A percentile compares a stretch with the other conserved stretches of the same genome.
Evolutionary conservation across 176 grass and related monocot species (phyloP).

Genomic region (Phoenix roebelenii): DNA sequence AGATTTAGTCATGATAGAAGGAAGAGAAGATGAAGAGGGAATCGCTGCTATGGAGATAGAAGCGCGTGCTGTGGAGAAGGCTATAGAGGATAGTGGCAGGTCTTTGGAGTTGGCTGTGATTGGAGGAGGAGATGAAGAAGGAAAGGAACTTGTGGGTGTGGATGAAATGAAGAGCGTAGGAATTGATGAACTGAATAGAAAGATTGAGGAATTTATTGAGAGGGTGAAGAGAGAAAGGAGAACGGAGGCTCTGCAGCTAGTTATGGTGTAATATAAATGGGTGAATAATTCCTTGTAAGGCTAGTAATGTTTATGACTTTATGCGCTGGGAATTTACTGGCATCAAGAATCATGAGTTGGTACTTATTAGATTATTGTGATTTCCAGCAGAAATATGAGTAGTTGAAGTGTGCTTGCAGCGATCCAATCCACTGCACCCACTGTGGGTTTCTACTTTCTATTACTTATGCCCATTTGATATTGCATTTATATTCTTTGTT

Average conservation of each 20-base stretch:
- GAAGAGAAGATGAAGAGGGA: not conserved
- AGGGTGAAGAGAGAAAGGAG: conserved; percentile 24
- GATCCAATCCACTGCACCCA: too few relatives aligned
- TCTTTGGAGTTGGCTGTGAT: conserved; percentile 17
- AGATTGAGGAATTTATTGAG: conserved; percentile 62
- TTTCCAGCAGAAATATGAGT: too few relatives aligned
- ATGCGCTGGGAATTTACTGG: too few relatives aligned
- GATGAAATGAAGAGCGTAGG: conserved; percentile 14
- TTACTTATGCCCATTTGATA: too few relatives aligned
- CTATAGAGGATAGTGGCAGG: not conserved
- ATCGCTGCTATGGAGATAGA: not conserved
- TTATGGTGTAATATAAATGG: not conserved
- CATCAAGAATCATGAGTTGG: too few relatives aligned
- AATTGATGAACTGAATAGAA: conserved; percentile 40
- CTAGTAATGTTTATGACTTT: too few relatives aligned
- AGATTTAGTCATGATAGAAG: conserved; percentile 13
- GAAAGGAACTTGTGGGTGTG: not conserved
- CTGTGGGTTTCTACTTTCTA: too few relatives aligned
- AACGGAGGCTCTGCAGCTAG: conserved; percentile 21
- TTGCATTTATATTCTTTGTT: too few relatives aligned
- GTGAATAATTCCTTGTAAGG: too few relatives aligned
- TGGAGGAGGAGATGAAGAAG: conserved; percentile 4
- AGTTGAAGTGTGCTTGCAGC: too few relatives aligned
- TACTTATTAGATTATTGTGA: too few relatives aligned
- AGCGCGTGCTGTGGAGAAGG: too few relatives aligned